Evolutionary conservation across 177 flowering plant species (phyloP).

Genomic region (Vitis hybrid): DNA sequence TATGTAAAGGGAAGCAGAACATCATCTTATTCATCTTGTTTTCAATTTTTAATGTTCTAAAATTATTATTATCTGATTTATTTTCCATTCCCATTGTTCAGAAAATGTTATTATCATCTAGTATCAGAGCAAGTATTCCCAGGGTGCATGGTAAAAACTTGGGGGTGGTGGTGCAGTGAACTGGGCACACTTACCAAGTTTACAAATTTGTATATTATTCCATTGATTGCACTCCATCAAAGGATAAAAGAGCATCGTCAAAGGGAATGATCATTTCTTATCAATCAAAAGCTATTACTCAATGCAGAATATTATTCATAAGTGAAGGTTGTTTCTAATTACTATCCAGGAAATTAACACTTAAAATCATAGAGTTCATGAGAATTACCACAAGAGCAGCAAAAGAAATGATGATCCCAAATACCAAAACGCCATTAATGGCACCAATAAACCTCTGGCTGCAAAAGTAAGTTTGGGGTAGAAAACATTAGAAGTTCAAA

Average conservation of each 20-base stretch:
- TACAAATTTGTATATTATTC: too few species aligned
- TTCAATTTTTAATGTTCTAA: too few species aligned
- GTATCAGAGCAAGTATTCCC: too few species aligned
- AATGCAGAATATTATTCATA: background rate
- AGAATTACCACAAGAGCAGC: constrained; percentile 81
- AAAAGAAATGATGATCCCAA: constrained; percentile 68
- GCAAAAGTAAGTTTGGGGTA: constrained; percentile 23
- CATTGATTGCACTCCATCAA: too few species aligned
- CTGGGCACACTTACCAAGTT: too few species aligned
- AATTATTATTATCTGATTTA: too few species aligned
- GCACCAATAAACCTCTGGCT: constrained; percentile 92
- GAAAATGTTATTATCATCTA: too few species aligned
- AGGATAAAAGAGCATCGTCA: background rate
- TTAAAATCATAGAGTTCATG: constrained; percentile 5
- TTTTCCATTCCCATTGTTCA: too few species aligned
- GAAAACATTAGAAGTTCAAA: background rate
- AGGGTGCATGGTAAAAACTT: too few species aligned
- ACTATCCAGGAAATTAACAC: background rate
- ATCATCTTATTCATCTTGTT: too few species aligned
- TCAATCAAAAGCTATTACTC: background rate
- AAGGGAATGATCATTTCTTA: background rate
- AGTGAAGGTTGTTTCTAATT: background rate
- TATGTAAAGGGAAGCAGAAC: too few species aligned
- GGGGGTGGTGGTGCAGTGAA: too few species aligned
- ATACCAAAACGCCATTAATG: constrained; percentile 73